Evolutionary conservation across 2,329 filamentous ascomycete genomes (phyloP).

Genomic region (Pyrenophora tritici-repentis): DNA sequence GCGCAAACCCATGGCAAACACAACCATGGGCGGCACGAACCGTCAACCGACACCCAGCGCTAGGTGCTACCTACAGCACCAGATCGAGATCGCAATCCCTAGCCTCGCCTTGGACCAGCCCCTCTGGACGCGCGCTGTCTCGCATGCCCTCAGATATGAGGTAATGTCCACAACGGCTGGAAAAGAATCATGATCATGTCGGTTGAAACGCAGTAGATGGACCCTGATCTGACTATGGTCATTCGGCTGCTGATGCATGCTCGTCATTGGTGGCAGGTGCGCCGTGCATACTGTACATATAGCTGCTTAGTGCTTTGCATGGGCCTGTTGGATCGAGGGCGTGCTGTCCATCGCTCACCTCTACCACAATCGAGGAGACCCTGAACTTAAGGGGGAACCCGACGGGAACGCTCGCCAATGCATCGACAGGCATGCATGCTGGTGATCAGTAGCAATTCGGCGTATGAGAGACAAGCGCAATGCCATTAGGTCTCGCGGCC

Average conservation of each 20-base stretch:
- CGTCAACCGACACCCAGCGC: slow-evolving; percentile 4
- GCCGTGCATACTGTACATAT: not conserved
- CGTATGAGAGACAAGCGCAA: slow-evolving; percentile 11
- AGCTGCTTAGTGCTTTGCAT: slow-evolving; percentile 3
- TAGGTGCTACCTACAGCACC: not conserved
- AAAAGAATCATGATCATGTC: not conserved
- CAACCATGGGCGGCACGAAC: slow-evolving; percentile 12
- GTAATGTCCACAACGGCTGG: slow-evolving; percentile 7
- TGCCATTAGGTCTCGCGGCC: not conserved
- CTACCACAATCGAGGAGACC: slow-evolving; percentile 14
- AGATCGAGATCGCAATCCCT: slow-evolving; percentile 16
- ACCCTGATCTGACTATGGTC: slow-evolving; percentile 11
- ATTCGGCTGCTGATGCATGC: not conserved
- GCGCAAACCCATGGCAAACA: not conserved
- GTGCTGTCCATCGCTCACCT: slow-evolving; percentile 26
- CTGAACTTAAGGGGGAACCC: slow-evolving; percentile 5
- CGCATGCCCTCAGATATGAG: not conserved
- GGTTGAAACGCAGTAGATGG: slow-evolving; percentile 3
- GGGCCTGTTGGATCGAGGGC: slow-evolving; percentile 14
- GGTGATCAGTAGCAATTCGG: slow-evolving; percentile 12
- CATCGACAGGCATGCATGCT: slow-evolving; percentile 4
- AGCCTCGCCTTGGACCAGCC: not conserved
- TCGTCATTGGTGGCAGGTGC: not conserved
- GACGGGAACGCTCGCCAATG: slow-evolving; percentile 4
- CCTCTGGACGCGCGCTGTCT: not conserved